Conservation (phyloP, 2,329 filamentous ascomycete genomes). For the Zasmidium citrigriseum region DNA sequence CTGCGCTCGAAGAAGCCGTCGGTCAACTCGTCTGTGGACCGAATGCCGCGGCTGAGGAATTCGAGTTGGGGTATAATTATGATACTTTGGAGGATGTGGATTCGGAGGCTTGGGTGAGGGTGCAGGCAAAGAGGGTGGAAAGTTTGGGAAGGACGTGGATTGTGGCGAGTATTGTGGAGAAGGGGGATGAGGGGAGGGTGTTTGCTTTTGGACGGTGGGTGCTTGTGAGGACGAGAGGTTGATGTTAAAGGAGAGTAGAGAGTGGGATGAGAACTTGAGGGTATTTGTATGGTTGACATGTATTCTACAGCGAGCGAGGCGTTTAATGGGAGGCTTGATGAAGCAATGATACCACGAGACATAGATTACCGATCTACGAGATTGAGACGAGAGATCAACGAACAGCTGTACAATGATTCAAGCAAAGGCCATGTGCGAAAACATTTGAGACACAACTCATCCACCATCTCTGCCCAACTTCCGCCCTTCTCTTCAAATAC, state of each 20-base stretch:
- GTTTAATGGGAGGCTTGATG: neutral
- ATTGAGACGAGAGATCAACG: no score
- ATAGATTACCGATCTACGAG: no score
- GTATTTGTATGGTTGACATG: neutral
- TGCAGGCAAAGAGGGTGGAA: constrained; percentile 11
- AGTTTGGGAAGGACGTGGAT: constrained; percentile 16
- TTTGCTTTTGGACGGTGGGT: constrained; percentile 18
- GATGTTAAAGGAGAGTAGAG: neutral
- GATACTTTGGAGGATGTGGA: constrained; percentile 11
- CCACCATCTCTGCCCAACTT: neutral
- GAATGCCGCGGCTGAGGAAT: constrained; percentile 14
- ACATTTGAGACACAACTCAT: neutral
- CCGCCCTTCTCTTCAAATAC: neutral
- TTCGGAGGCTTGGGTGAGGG: constrained; percentile 4
- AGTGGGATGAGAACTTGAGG: no score
- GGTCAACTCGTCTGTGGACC: constrained; percentile 17
- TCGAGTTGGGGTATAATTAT: constrained; percentile 19
- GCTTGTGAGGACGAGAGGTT: constrained; percentile 13
- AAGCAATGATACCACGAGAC: neutral
- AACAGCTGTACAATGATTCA: no score
- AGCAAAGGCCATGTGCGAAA: no score
- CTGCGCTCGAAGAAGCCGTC: constrained; percentile 16
- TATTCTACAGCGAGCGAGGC: neutral
- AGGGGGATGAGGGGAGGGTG: constrained; percentile 2
- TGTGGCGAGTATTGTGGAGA: constrained; percentile 9